A percentile compares a stretch with the other conserved stretches of the same genome.
Conservation (phyloP, 768 basidiomycete genomes). For the Suillus subluteus region DNA sequence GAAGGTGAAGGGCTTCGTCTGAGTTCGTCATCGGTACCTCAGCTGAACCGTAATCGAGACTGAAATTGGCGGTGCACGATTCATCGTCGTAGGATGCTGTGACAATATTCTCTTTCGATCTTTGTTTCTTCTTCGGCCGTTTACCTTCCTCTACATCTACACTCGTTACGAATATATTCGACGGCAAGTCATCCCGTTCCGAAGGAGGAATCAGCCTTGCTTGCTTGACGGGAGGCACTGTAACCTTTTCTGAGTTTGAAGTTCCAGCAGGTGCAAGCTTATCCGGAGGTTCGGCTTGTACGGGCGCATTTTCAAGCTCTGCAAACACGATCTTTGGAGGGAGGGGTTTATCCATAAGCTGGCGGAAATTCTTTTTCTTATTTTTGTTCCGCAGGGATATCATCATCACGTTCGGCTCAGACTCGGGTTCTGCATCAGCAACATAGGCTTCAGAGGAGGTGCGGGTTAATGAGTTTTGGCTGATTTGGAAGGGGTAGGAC, state of each 20-base stretch:
- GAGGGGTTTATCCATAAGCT: conserved; percentile 46
- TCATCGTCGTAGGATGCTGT: conserved; percentile 18
- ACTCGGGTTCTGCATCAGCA: conserved; percentile 24
- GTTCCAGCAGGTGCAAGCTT: conserved; percentile 12
- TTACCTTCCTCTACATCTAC: conserved; percentile 64
- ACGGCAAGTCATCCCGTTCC: conserved; percentile 57
- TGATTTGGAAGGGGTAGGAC: conserved; percentile 43
- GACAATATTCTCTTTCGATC: conserved; percentile 19
- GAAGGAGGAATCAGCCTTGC: conserved; percentile 64
- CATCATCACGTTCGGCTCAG: background rate
- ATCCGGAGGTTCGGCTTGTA: conserved; percentile 10
- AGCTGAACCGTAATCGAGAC: conserved; percentile 22
- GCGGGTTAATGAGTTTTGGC: conserved; percentile 1
- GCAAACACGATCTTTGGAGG: conserved; percentile 60
- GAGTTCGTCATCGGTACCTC: background rate
- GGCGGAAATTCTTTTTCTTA: conserved; percentile 70
- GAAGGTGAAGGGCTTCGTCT: conserved; percentile 15
- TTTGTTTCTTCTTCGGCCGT: conserved; percentile 37
- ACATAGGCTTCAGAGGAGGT: background rate
- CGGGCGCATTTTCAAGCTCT: conserved; percentile 17
- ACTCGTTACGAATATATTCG: conserved; percentile 70
- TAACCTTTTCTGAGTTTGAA: conserved; percentile 3
- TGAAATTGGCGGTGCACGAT: conserved; percentile 10
- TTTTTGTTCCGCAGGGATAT: conserved; percentile 72
- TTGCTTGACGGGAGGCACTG: conserved; percentile 15